Base-by-base conservation (phyloP, 495 filamentous ascomycete species). In the Hyaloscypha hepaticicola region DNA sequence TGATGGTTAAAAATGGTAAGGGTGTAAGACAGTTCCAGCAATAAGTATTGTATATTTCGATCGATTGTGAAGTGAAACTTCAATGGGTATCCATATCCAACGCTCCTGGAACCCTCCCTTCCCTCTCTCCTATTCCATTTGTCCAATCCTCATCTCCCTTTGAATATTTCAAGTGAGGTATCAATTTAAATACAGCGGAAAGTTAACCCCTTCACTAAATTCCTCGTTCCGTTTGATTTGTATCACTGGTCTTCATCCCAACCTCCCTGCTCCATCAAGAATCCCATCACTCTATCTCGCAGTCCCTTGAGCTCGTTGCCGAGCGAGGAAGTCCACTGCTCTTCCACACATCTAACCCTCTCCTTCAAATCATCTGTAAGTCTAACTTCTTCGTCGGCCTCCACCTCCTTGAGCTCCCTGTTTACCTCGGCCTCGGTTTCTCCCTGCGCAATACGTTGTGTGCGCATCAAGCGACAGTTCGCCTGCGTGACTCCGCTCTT, bases 321-420 rank as follows among this genome's bases (percentile, higher is more conserved):
- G 26, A 85, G 74, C 25, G 80, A 81, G 62, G 76, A 78, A 14
- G 74, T 73, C 83, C 95, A 99, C 75, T 95, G 91, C 26, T 90
- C 88, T 76, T 98, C 95, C 55, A 99, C 87, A 45, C 92, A 85
- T 53, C 86, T 82, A 12, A 97, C 93, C 74, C 92, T 94, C 65
- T 96, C 93, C 74, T 96, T 93, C 65, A 96, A 73, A 72, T 97
- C 93, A n/a, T 86, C 85, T 14, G 92, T 96, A 72, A 96, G 72
- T 52, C 82, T 73, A 34, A 73, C 75, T 68, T 90, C 90, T 73
- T 94, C 90, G 24, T 85, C 84, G 1, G 75, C 74, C 66, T 84
- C 79, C 64, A 87, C 83, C 66, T 82, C 81, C 55, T 85, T 84
- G 72, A 88, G 84, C 63, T 86, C 82, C 45, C 77, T 69, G 5